A percentile compares a stretch with the other conserved stretches of the same genome.
phyloP scores from a whole-genome alignment of 2,329 filamentous ascomycete species.

The Xylariaceae sp. region DNA sequence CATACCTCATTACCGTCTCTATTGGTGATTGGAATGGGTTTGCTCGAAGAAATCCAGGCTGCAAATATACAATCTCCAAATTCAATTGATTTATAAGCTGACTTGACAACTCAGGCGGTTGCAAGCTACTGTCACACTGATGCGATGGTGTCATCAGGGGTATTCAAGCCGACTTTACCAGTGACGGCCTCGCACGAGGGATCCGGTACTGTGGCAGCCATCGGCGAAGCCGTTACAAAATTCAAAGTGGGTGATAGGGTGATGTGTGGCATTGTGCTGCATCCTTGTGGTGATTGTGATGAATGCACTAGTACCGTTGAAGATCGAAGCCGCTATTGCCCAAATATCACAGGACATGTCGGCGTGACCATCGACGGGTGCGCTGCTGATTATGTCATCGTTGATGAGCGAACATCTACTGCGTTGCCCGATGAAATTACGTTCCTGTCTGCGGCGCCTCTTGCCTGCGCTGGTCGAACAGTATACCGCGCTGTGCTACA shows the following conservation, averaged over 20 bases:
- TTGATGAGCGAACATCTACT: slow-evolving; percentile 44
- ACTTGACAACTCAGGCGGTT: slow-evolving; percentile 35
- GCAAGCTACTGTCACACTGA: slow-evolving; percentile 63
- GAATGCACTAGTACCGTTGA: slow-evolving; percentile 49
- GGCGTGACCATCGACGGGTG: slow-evolving; percentile 51
- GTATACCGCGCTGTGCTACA: slow-evolving; percentile 44
- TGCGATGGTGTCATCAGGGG: slow-evolving; percentile 48
- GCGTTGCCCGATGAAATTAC: slow-evolving; percentile 45
- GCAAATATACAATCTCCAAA: too few species aligned
- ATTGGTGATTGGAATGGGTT: too few species aligned
- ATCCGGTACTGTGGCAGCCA: slow-evolving; percentile 48
- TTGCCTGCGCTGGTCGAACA: slow-evolving; percentile 54
- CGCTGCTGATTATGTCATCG: slow-evolving; percentile 53
- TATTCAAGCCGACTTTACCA: slow-evolving; percentile 46
- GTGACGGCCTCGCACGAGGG: slow-evolving; percentile 55
- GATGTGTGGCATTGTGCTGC: slow-evolving; percentile 51
- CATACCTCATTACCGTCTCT: too few species aligned
- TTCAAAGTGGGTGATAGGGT: slow-evolving; percentile 51
- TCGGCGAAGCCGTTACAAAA: slow-evolving; percentile 37
- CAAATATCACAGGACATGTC: slow-evolving; percentile 38
- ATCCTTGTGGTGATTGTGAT: slow-evolving; percentile 49
- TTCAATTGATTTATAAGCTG: too few species aligned
- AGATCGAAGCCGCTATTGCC: slow-evolving; percentile 42
- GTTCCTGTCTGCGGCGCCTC: slow-evolving; percentile 49
- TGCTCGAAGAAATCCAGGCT: too few species aligned